Evolutionary conservation across 768 basidiomycete genomes (phyloP).

Genomic region (Chalciporus piperatus): DNA sequence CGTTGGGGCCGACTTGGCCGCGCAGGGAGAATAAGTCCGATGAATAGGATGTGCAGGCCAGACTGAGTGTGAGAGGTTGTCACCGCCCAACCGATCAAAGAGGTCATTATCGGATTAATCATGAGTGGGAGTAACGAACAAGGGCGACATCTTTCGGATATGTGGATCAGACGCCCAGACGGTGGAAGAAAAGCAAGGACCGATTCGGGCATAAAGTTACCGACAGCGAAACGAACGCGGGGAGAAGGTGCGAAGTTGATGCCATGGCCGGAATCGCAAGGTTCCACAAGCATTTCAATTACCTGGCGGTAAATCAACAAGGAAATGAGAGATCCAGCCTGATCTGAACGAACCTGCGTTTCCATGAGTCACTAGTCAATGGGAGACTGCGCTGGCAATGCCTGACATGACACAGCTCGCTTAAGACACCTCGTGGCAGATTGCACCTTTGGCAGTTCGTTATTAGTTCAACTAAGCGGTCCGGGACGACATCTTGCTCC

Average conservation of each 20-base stretch:
- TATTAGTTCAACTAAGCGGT: constrained; percentile 15
- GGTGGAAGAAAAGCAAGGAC: constrained; percentile 9
- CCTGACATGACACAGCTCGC: constrained; percentile 19
- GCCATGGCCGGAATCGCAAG: constrained; percentile 13
- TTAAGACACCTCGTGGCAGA: constrained; percentile 27
- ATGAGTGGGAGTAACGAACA: constrained; percentile 4
- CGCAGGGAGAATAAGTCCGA: constrained; percentile 4
- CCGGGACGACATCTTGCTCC: constrained; percentile 24
- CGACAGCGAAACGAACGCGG: constrained; percentile 24
- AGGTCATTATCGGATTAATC: constrained; percentile 6
- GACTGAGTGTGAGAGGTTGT: constrained; percentile 18
- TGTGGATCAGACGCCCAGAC: neutral
- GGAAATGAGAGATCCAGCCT: constrained; percentile 24
- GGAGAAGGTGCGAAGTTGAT: constrained; percentile 25
- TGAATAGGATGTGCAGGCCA: constrained; percentile 5
- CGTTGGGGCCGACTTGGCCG: constrained; percentile 18
- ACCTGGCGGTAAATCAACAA: constrained; percentile 26
- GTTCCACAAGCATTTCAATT: constrained; percentile 11
- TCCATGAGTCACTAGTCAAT: constrained; percentile 21
- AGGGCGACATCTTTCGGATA: neutral
- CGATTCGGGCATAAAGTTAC: constrained; percentile 27
- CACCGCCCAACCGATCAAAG: neutral
- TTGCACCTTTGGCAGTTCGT: constrained; percentile 12
- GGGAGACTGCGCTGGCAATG: constrained; percentile 11
- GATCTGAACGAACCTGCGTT: constrained; percentile 19